Conservation (phyloP, 140 eudicot genomes). For the Senecio squalidus region DNA sequence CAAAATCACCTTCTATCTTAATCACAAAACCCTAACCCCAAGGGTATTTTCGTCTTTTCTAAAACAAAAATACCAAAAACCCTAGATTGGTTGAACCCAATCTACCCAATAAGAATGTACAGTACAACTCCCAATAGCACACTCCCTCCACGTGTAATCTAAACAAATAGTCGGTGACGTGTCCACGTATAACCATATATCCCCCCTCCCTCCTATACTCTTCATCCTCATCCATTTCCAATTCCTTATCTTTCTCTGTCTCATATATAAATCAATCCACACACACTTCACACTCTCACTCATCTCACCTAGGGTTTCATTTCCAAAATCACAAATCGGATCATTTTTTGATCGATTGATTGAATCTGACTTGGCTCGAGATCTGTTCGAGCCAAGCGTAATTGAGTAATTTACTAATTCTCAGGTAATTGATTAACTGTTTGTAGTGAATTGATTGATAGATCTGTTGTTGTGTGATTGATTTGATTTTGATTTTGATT, state of each 20-base stretch:
- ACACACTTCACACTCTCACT: background rate
- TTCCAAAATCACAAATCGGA: background rate
- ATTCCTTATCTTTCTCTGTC: conserved; percentile 28
- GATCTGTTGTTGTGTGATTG: background rate
- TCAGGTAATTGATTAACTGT: background rate
- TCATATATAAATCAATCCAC: conserved; percentile 15
- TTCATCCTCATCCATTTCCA: conserved; percentile 69
- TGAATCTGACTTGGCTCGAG: conserved; percentile 80
- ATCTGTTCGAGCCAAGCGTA: conserved; percentile 99
- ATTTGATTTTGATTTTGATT: background rate
- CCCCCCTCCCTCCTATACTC: conserved; percentile 51
- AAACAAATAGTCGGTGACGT: conserved; percentile 45
- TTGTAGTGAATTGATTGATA: background rate
- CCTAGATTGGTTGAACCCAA: conserved; percentile 31
- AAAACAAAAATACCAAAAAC: conserved; percentile 10
- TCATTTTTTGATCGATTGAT: conserved; percentile 15
- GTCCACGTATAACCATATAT: conserved; percentile 38
- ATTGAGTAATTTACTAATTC: conserved; percentile 36
- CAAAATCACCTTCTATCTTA: background rate
- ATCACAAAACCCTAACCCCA: background rate
- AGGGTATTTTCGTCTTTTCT: conserved; percentile 19
- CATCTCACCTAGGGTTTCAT: conserved; percentile 30
- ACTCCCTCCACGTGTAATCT: conserved; percentile 36
- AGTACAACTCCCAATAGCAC: conserved; percentile 20
- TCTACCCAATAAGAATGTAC: conserved; percentile 22